Percentiles rank a stretch among this genome's conserved stretches.
phyloP scores from a whole-genome alignment of 2,329 filamentous ascomycete genomes.

The Pezicula carpinea region DNA sequence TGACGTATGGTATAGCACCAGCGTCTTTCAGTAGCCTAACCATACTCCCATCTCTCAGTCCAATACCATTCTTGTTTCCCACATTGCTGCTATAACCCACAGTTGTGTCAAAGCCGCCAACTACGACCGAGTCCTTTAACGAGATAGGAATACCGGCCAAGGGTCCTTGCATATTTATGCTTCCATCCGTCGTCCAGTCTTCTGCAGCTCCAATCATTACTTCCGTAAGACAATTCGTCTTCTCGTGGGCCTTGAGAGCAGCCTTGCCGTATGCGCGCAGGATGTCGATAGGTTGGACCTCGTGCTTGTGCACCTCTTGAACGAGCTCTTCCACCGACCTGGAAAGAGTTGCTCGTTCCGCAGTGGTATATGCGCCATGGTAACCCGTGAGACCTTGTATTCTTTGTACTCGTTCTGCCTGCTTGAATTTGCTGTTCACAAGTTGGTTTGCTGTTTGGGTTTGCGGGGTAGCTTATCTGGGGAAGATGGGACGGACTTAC shows the following conservation, averaged over 20 bases:
- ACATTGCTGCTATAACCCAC: conserved; percentile 75
- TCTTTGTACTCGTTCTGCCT: conserved; percentile 65
- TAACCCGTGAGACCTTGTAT: conserved; percentile 66
- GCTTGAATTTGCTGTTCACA: conserved; percentile 65
- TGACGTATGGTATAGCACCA: conserved; percentile 85
- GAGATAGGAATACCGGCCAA: conserved; percentile 84
- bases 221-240: conserved; percentile 88
- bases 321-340: conserved; percentile 77
- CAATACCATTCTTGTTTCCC: conserved; percentile 53
- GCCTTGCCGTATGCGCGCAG: conserved; percentile 86
- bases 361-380: conserved; percentile 55
- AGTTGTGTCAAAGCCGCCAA: conserved; percentile 78
- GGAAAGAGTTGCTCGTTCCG: conserved; percentile 64
- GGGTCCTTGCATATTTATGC: conserved; percentile 71
- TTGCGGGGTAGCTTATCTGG: conserved; percentile 2
- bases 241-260: conserved; percentile 74
- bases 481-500: conserved; percentile 14
- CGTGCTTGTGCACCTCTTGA: conserved; percentile 66
- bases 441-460: conserved; percentile 23
- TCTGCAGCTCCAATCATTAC: conserved; percentile 77
- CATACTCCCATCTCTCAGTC: conserved; percentile 72
- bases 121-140: conserved; percentile 74
- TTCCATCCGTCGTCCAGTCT: conserved; percentile 56
- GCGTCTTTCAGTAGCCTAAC: conserved; percentile 79
- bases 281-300: conserved; percentile 63